A percentile compares a stretch with the other conserved stretches of the same genome.
These are phyloP conservation scores for Pseudocercospora vitis DNA, from an alignment of 2,329 filamentous ascomycete genomes.

Conservation along the genomic window DNA sequence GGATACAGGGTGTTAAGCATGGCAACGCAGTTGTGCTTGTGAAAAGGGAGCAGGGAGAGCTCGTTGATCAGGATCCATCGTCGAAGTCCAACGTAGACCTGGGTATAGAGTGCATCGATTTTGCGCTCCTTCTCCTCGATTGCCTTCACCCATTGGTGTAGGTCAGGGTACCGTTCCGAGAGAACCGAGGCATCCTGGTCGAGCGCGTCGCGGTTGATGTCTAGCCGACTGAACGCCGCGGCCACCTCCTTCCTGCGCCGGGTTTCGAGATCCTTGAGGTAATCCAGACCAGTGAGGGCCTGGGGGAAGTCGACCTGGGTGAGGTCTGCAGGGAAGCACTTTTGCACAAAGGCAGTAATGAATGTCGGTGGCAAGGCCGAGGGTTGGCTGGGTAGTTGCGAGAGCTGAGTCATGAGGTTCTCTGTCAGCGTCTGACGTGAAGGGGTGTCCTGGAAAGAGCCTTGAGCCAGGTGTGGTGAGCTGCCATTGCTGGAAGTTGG, in stretches of 20 bases:
- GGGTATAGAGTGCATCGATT: constrained; percentile 59
- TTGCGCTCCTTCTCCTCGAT: constrained; percentile 50
- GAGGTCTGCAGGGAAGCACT: constrained; percentile 58
- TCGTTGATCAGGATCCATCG: constrained; percentile 68
- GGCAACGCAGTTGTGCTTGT: constrained; percentile 65
- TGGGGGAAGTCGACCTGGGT: constrained; percentile 64
- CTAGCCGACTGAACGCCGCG: constrained; percentile 55
- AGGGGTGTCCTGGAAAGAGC: constrained; percentile 31
- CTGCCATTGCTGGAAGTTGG: constrained; percentile 39
- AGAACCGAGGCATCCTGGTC: constrained; percentile 50
- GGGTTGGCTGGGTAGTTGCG: constrained; percentile 59
- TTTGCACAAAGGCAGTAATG: constrained; percentile 61
- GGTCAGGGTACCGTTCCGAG: constrained; percentile 53
- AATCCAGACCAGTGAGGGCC: constrained; percentile 64
- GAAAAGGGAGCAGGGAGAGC: constrained; percentile 61
- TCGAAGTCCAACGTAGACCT: constrained; percentile 61
- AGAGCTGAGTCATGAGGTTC: constrained; percentile 57
- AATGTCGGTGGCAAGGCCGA: constrained; percentile 62
- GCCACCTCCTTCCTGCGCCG: constrained; percentile 60
- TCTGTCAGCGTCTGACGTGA: constrained; percentile 50
- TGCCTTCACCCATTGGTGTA: constrained; percentile 54
- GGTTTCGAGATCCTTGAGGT: constrained; percentile 63
- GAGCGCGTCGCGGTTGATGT: constrained; percentile 52
- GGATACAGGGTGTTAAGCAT: constrained; percentile 69
- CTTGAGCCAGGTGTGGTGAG: constrained; percentile 39